phyloP scores from a whole-genome alignment of 2,329 filamentous ascomycete species.

The Ambrosiella cleistominuta region DNA sequence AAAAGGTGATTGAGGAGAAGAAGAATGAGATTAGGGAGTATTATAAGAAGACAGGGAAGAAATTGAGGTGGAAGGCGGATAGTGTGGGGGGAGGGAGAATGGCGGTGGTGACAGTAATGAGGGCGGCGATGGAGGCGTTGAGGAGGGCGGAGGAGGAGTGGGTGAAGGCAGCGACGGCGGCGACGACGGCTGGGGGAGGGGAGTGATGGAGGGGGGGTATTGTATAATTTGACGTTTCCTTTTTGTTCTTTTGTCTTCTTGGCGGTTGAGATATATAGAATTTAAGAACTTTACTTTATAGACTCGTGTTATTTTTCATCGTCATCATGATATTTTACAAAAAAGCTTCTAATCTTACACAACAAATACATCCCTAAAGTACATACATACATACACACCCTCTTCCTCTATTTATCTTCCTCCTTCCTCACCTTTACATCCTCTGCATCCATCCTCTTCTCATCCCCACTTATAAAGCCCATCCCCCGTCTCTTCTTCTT shows the following conservation, averaged over 20 bases:
- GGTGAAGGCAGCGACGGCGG: conserved; percentile 50
- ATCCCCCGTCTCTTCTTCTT: conserved; percentile 39
- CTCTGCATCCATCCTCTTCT: conserved; percentile 23
- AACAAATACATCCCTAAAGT: neutral
- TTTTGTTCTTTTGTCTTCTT: neutral
- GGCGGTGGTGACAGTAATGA: conserved; percentile 59
- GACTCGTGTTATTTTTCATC: too few relatives aligned
- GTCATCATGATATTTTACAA: too few relatives aligned
- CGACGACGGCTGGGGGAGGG: conserved; percentile 43
- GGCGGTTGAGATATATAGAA: neutral
- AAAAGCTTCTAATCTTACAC: neutral
- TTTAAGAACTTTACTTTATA: neutral
- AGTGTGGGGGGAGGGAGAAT: conserved; percentile 57
- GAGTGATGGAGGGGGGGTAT: conserved; percentile 19
- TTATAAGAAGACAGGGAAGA: conserved; percentile 56
- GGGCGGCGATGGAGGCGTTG: conserved; percentile 54
- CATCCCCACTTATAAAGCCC: conserved; percentile 37
- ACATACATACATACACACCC: neutral
- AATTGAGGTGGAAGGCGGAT: conserved; percentile 49
- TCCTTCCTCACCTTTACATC: conserved; percentile 27
- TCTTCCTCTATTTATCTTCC: neutral
- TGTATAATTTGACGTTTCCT: neutral
- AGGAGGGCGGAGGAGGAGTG: conserved; percentile 56
- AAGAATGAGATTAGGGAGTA: conserved; percentile 55
- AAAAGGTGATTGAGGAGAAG: conserved; percentile 45